Evolutionary conservation across 2,329 filamentous ascomycete species (phyloP).

Genomic region (Calonectria crousiana): DNA sequence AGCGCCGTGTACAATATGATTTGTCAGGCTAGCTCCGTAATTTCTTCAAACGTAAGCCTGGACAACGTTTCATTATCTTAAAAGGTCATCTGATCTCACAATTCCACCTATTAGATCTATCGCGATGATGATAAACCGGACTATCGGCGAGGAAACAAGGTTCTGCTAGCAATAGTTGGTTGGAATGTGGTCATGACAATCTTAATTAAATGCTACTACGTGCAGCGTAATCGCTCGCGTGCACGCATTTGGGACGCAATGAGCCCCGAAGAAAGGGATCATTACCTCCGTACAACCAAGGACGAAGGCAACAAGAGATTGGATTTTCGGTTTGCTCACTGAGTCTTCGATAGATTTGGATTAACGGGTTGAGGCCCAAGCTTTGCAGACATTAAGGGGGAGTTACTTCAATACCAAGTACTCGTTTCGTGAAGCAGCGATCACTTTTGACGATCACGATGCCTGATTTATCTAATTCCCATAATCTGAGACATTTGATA

Average conservation of each 20-base stretch:
- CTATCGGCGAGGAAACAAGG: slow-evolving; percentile 60
- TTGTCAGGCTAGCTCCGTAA: slow-evolving; percentile 50
- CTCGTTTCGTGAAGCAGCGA: too few species aligned
- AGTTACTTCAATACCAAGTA: background rate
- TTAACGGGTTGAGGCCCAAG: too few species aligned
- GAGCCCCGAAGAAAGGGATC: slow-evolving; percentile 52
- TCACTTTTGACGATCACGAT: too few species aligned
- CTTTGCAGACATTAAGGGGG: too few species aligned
- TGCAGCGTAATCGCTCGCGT: slow-evolving; percentile 58
- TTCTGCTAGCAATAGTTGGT: slow-evolving; percentile 60
- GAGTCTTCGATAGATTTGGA: slow-evolving; percentile 15
- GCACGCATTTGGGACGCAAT: slow-evolving; percentile 61
- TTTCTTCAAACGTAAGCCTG: slow-evolving; percentile 43
- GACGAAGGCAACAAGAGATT: slow-evolving; percentile 60
- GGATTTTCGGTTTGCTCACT: slow-evolving; percentile 57
- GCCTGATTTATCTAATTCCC: too few species aligned
- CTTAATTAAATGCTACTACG: slow-evolving; percentile 65
- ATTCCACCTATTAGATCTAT: slow-evolving; percentile 54
- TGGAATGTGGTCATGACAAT: slow-evolving; percentile 64
- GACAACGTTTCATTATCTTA: background rate
- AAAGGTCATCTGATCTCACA: background rate
- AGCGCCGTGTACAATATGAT: slow-evolving; percentile 68
- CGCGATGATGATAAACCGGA: slow-evolving; percentile 48
- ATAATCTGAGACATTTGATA: background rate
- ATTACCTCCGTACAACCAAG: slow-evolving; percentile 52